These are phyloP conservation scores for Nakaseomyces glabratus DNA, from an alignment of 1,139 yeast species.

Conservation along the genomic window DNA sequence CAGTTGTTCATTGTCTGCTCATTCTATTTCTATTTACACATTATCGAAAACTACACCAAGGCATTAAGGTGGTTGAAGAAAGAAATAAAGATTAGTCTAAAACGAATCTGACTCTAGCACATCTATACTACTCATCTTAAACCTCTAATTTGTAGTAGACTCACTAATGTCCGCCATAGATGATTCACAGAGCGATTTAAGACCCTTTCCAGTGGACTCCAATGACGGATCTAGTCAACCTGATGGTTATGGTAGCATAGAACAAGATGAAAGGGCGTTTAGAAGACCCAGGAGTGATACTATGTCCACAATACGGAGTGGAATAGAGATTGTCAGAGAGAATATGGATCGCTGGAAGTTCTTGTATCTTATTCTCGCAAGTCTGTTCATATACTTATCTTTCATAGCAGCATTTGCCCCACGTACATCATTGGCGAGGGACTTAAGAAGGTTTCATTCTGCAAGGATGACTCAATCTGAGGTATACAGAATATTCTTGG, in stretches of 20 bases:
- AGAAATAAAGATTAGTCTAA: too few relatives aligned
- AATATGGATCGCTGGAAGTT: conserved; percentile 45
- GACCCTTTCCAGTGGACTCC: conserved; percentile 4
- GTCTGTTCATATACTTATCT: conserved; percentile 32
- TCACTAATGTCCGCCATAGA: background rate
- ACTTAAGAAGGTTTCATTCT: conserved; percentile 67
- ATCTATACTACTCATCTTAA: too few relatives aligned
- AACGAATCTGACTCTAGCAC: too few relatives aligned
- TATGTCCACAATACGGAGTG: conserved; percentile 25
- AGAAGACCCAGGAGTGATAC: conserved; percentile 18
- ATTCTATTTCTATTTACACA: too few relatives aligned
- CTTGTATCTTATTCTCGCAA: conserved; percentile 35
- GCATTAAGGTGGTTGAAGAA: too few relatives aligned
- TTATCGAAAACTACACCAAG: too few relatives aligned
- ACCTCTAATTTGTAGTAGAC: too few relatives aligned
- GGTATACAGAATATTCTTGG: conserved; percentile 43
- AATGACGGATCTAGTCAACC: background rate
- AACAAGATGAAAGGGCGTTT: background rate
- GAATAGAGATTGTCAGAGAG: conserved; percentile 40
- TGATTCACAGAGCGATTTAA: conserved; percentile 1
- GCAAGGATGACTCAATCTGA: conserved; percentile 56
- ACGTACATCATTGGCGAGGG: conserved; percentile 76
- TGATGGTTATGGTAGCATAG: background rate
- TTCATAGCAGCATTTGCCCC: conserved; percentile 74
- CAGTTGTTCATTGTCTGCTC: too few relatives aligned